phyloP scores from a whole-genome alignment of 1,284 basidiomycete genomes.

The Ustilago xerochloae region DNA sequence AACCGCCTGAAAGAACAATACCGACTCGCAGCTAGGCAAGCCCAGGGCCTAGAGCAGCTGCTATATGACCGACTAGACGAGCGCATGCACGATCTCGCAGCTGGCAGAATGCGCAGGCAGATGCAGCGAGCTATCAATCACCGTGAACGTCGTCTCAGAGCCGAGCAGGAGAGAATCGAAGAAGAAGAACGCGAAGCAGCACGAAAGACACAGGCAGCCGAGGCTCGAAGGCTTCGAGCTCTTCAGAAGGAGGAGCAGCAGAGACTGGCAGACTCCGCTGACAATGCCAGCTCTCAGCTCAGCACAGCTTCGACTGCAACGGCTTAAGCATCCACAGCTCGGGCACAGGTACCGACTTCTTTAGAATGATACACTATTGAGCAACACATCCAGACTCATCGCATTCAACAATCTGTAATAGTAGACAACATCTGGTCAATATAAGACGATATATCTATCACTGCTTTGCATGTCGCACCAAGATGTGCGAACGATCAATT shows the following conservation, averaged over 20 bases:
- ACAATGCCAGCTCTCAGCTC: constrained; percentile 13
- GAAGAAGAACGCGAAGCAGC: constrained; percentile 27
- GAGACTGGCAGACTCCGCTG: constrained; percentile 13
- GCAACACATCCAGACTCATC: no score
- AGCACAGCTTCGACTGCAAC: constrained; percentile 18
- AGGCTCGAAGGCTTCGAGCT: constrained; percentile 25
- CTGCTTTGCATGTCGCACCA: no score
- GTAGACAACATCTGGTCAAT: neutral
- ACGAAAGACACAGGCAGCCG: constrained; percentile 30
- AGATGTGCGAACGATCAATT: no score
- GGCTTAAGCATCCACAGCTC: neutral
- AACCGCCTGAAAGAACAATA: constrained; percentile 28
- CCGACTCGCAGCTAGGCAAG: constrained; percentile 18
- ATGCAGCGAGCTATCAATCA: constrained; percentile 14
- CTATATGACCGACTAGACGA: constrained; percentile 42
- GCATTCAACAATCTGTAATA: neutral
- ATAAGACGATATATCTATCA: neutral
- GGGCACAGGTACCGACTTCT: neutral
- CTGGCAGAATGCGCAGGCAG: constrained; percentile 6
- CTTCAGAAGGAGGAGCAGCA: constrained; percentile 32
- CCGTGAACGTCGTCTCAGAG: constrained; percentile 13
- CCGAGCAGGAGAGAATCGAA: constrained; percentile 28
- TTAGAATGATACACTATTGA: no score
- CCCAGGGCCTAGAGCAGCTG: constrained; percentile 34
- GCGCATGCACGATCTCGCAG: constrained; percentile 14